Evolutionary conservation across 2,329 filamentous ascomycete genomes (phyloP).

Genomic region (Trichoderma arundinaceum): DNA sequence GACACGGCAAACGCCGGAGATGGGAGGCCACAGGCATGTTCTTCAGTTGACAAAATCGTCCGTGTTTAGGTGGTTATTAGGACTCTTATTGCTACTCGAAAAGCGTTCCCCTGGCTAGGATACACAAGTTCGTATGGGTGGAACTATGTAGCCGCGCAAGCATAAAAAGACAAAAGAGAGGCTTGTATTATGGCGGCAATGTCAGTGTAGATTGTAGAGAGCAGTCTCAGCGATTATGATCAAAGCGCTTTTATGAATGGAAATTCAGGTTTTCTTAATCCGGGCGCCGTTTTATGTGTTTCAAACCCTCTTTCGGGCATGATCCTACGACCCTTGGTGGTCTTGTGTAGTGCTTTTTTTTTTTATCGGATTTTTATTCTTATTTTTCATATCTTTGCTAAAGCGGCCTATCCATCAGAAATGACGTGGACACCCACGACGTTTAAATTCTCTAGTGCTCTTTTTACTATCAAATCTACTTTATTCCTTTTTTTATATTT

Average conservation of each 20-base stretch:
- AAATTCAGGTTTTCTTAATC: no score
- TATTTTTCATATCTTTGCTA: not conserved
- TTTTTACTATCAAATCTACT: constrained; percentile 14
- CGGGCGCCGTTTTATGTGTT: no score
- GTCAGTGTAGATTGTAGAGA: constrained; percentile 20
- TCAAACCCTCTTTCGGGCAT: no score
- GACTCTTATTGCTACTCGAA: not conserved
- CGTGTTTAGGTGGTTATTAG: not conserved
- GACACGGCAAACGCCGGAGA: no score
- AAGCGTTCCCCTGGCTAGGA: not conserved
- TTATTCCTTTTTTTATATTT: constrained; percentile 38
- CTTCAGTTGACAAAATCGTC: not conserved
- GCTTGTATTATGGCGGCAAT: not conserved
- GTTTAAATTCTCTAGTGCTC: no score
- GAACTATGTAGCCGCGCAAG: not conserved
- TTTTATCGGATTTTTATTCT: not conserved
- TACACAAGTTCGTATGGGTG: not conserved
- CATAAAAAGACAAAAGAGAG: not conserved
- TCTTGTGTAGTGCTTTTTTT: not conserved
- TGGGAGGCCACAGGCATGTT: no score
- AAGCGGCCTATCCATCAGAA: no score
- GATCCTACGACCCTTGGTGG: no score
- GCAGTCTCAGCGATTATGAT: constrained; percentile 11
- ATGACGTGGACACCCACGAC: no score
- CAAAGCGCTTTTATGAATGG: not conserved